Evolutionary conservation across 2,329 filamentous ascomycete species (phyloP).

Genomic region (Aspergillus terreus): DNA sequence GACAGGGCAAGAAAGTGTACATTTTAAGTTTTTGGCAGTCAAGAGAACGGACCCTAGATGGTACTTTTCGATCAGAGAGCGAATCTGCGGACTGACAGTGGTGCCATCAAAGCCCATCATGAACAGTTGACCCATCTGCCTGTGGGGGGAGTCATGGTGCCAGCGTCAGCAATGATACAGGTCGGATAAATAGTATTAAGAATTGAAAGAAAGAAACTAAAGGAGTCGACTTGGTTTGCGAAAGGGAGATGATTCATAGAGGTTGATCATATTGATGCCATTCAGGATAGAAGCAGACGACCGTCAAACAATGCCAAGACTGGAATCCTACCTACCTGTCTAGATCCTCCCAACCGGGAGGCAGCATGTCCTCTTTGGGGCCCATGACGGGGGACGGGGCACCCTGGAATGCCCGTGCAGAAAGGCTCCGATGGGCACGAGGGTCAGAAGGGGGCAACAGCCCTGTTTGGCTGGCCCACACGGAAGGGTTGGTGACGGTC

Average conservation of each 20-base stretch:
- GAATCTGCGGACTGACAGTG: constrained; percentile 59
- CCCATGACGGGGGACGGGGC: constrained; percentile 34
- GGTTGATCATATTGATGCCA: too few relatives aligned
- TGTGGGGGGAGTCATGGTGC: constrained; percentile 67
- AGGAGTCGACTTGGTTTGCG: background rate
- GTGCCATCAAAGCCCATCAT: constrained; percentile 68
- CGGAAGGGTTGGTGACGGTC: constrained; percentile 2
- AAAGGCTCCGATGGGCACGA: constrained; percentile 4
- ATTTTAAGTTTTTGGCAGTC: constrained; percentile 64
- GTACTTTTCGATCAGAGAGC: constrained; percentile 59
- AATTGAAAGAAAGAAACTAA: background rate
- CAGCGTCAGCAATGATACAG: constrained; percentile 33
- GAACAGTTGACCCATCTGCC: constrained; percentile 56
- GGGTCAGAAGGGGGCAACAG: background rate
- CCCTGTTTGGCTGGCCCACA: constrained; percentile 7
- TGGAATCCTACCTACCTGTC: constrained; percentile 36
- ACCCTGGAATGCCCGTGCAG: constrained; percentile 26
- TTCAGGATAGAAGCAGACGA: background rate
- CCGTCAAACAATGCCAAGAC: constrained; percentile 15
- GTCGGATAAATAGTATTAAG: background rate
- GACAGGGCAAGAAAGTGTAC: constrained; percentile 36
- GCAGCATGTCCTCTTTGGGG: constrained; percentile 39
- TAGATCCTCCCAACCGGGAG: constrained; percentile 39
- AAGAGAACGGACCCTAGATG: constrained; percentile 80
- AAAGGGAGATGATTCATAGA: too few relatives aligned